Base-by-base conservation (phyloP, 371 early-diverging fungal species). In the Rhizopus microsporus region DNA sequence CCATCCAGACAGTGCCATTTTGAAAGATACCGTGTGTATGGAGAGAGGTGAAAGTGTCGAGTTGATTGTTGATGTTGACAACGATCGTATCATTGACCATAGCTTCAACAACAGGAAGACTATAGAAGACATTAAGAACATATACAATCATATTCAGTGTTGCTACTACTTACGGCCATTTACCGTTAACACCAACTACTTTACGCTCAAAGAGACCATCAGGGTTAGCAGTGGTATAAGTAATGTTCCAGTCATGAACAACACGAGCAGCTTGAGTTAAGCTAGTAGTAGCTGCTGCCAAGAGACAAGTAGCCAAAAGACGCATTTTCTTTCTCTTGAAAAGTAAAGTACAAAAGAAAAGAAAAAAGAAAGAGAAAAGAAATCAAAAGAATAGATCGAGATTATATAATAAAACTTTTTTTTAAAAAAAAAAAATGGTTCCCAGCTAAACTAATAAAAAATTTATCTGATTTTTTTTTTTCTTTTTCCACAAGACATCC, bases 1-100 rank as follows among this genome's bases (percentile, higher is more conserved):
- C 91, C 66, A 81, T 81, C 63, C 72, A 83, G 42, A 56, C 71
- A n/a, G 85, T 81, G 3, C 74, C 78, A 13, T 75, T 76, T 69
- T 89, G 89, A 43, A 84, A 84, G 57, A 89, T 62, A 15, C 93
- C 91, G 69, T 92, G 91, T 59, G 79, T 74, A 63, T 92, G 93
- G 13, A 91, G 60, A 7, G 86, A 62, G 32, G 86, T 82, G 8
- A 67, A 74, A 31, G 74, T 72, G 54, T 78, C 74, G 29, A 89
- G 54, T 23, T 64, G 48, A 75, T 89, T 89, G 29, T 69, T 63
- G 34, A 83, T 77, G 40, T 87, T 83, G 43, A 88, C 81, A 29
- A 85, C 81, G 44, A 88, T 58, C 9, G 82, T 83, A 61, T 88
- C 88, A 61, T 75, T 64, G 29, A 73, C 8, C 5, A 65, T 80